Base-by-base conservation (phyloP, 2,329 filamentous ascomycete genomes). In the Neoscytalidium dimidiatum region DNA sequence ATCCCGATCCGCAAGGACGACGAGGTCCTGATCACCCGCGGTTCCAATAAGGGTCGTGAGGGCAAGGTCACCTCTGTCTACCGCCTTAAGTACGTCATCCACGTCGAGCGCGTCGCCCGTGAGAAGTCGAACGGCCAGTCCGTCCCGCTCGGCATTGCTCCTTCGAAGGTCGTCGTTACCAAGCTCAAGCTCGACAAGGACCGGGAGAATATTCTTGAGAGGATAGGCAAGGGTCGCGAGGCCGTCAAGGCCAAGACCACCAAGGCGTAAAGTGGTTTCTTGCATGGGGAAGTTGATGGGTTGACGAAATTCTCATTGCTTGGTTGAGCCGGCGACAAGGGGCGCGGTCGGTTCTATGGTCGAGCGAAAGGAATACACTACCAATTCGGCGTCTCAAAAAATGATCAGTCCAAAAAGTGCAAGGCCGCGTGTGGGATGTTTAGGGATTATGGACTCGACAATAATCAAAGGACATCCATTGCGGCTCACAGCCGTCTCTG, bases 161-260 rank as follows among this genome's bases (percentile, higher is more conserved):
- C 95, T 78, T 96, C 91, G 84, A 98, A 98, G 84, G 92, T 97
- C 74, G 90, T 97, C 85, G 91, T 99, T 86, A 97, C 90, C 85
- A 97, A 97, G 89, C 88, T 98, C 82, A 97, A 98, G 91, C 87
- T 97, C 78, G 92, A 95, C 88, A 94, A 95, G 71, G 92, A 96
- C 84, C 90, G 92, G 74, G 92, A 95, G 87, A 85, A 84, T 81
- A 95, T 95, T 79, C 86, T 96, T 75, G 91, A 92, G 84, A 89
- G 92, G 83, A 92, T 91, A 85, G 89, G 90, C 84, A 82, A 84
- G 73, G 92, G 92, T 78, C 90, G 91, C 71, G 92, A 94, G 84
- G 85, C 88, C 80, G 84, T 84, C 81, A 93, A 93, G 85, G 83
- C 81, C 84, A 90, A 90, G 84, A 82, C 71, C 60, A 65, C 62